Evolutionary conservation across 2,329 filamentous ascomycete species (phyloP), one percentile per base, ranked within the genome.

Genomic region (Pseudocercospora macadamiae): DNA sequence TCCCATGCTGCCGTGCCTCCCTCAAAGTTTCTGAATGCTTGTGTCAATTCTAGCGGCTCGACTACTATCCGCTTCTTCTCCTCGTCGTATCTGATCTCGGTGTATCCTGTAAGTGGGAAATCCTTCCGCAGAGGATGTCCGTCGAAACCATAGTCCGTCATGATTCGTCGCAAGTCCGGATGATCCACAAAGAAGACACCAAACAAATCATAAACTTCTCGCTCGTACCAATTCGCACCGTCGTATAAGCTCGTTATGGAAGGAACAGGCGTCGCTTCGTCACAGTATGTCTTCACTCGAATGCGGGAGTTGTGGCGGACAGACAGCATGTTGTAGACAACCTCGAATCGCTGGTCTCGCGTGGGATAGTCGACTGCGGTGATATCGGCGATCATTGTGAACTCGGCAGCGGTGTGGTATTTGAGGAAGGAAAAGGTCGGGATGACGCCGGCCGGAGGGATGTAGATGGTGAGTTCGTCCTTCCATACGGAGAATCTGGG

Each of bases 11-110:
- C 71, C 49, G 63, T 84, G 66, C 60, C 80, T 62, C 93, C 92
- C 79, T 97, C 93, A 73, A 99, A 99, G 81, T 99, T 97, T 70
- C 95, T 88, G 87, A 96, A 99, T 6, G 96, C 95, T 79, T 99
- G 95, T 12, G 95, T 97, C 77, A 99, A 85, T 82, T 99, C 95
- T 51, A 99, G 83, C 37, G 96, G 95, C 83, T 99, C 96, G 28
- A 96, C 93, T 61, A 99, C 93, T 74, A 99, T 97, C 63, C 95
- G 87, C 87, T 99, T 99, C 90, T 97, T 99, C 84, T 99, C 96
- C 80, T 99, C 95, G 68, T 99, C 95, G 74, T 96, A 99, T 73
- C 95, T 86, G 68, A 99, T 89, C 81, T 99, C 96, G 30, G 95
- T 99, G 82, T 99, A 99, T 48, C 95, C 95, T 2, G 95, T 97